These are phyloP conservation scores for Solanum hybrid DNA, from an alignment of 305 asterid species.

Conservation along the genomic window DNA sequence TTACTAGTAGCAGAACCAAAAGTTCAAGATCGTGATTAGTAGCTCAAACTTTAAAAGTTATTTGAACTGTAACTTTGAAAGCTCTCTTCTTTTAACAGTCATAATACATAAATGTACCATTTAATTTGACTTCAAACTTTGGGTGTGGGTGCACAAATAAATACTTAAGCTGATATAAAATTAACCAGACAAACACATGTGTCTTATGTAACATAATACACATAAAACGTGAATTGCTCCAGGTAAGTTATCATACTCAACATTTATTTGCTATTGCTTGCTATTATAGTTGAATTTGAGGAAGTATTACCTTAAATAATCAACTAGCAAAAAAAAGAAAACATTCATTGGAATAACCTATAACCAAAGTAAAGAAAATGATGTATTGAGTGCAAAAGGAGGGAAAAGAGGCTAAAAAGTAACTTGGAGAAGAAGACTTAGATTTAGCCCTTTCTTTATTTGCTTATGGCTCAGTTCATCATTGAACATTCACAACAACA, in stretches of 20 bases:
- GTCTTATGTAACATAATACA: not conserved
- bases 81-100: not conserved
- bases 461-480: conserved; percentile 10
- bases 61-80: not conserved
- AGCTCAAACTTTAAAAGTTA: not conserved
- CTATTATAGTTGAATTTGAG: not conserved
- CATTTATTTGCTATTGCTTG: not conserved
- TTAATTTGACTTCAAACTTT: not conserved
- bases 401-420: not conserved
- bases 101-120: not conserved
- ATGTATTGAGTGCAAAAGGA: not conserved
- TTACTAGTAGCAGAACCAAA: not conserved
- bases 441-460: conserved; percentile 12
- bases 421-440: not conserved
- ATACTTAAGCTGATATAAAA: too few species aligned
- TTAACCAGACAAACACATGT: not conserved
- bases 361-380: conserved; percentile 11
- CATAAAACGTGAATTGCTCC: not conserved
- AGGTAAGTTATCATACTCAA: not conserved
- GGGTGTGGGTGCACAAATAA: not conserved
- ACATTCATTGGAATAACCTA: conserved; percentile 8
- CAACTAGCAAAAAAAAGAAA: not conserved
- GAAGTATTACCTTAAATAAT: not conserved
- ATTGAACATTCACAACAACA: conserved; percentile 21
- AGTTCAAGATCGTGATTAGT: not conserved